A percentile compares a stretch with the other conserved stretches of the same genome.
Evolutionary conservation across 352 stramenopile genomes (phyloP).

Genomic region (Thraustochytrium striatum): DNA sequence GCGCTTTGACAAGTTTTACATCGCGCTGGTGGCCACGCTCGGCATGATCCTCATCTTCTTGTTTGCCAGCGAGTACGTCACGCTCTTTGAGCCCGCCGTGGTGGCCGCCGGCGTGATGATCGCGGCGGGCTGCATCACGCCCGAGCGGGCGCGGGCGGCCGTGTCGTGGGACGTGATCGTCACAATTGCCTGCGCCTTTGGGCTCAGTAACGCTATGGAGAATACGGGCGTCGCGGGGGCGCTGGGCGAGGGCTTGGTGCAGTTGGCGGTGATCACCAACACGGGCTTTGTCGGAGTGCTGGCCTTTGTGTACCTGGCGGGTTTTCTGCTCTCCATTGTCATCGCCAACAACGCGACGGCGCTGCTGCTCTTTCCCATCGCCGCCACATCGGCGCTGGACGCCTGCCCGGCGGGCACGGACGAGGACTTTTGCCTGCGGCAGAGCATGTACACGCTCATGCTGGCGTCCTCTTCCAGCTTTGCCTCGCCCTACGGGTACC

Average conservation of each 20-base stretch:
- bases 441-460: constrained; percentile 44
- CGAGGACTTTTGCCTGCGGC: constrained; percentile 2
- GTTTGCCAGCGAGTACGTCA: constrained; percentile 18
- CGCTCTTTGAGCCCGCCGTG: constrained; percentile 27
- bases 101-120: constrained; percentile 32
- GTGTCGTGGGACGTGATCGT: constrained; percentile 48
- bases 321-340: constrained; percentile 49
- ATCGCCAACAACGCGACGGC: constrained; percentile 40
- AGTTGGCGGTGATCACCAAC: constrained; percentile 6
- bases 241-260: constrained; percentile 15
- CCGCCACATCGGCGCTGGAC: constrained; percentile 30
- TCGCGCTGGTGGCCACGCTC: constrained; percentile 11
- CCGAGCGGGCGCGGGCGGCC: not conserved
- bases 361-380: constrained; percentile 45
- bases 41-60: constrained; percentile 38
- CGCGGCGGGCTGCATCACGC: not conserved
- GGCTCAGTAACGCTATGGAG: constrained; percentile 37
- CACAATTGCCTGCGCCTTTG: constrained; percentile 43
- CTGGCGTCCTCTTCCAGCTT: constrained; percentile 38
- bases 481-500: constrained; percentile 41
- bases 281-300: constrained; percentile 36
- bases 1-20: constrained; percentile 49
- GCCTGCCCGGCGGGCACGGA: constrained; percentile 8
- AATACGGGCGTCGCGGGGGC: constrained; percentile 16
- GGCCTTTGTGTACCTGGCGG: constrained; percentile 34